Conservation (phyloP, 768 basidiomycete genomes). For the Fomitopsis serialis region DNA sequence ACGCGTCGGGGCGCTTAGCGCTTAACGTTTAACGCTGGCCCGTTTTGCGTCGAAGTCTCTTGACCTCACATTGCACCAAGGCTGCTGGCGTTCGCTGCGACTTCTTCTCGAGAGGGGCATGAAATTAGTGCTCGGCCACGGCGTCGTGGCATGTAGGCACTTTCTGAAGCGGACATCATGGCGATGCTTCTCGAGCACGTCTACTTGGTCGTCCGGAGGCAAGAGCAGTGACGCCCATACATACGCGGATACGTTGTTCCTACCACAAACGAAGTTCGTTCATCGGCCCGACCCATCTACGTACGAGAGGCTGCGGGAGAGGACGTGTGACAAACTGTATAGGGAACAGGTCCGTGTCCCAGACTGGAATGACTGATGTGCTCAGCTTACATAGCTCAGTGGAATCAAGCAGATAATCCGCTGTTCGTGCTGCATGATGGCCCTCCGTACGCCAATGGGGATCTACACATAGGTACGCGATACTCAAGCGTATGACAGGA, state of each 20-base stretch:
- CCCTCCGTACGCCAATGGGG: constrained; percentile 96
- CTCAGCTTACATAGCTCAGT: constrained; percentile 35
- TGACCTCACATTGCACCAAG: too few relatives aligned
- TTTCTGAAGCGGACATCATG: background rate
- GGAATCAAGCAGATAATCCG: constrained; percentile 57
- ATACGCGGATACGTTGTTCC: constrained; percentile 60
- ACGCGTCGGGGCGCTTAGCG: background rate
- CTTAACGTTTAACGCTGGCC: too few relatives aligned
- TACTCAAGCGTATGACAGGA: background rate
- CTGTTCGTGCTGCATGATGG: constrained; percentile 91
- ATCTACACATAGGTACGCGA: constrained; percentile 83
- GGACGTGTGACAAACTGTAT: constrained; percentile 75
- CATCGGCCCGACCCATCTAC: constrained; percentile 63
- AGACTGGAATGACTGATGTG: background rate
- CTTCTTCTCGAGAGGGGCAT: background rate
- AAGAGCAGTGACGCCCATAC: constrained; percentile 22
- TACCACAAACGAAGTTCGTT: constrained; percentile 81
- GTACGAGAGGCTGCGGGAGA: constrained; percentile 52
- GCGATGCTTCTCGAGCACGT: background rate
- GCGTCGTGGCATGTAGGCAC: background rate
- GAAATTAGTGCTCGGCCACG: background rate
- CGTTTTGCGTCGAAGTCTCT: too few relatives aligned
- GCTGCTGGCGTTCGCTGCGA: too few relatives aligned
- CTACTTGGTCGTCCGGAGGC: background rate
- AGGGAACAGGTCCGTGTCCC: constrained; percentile 58